Base-by-base conservation (phyloP, 75 land plant genomes). In the Pinus taeda region DNA sequence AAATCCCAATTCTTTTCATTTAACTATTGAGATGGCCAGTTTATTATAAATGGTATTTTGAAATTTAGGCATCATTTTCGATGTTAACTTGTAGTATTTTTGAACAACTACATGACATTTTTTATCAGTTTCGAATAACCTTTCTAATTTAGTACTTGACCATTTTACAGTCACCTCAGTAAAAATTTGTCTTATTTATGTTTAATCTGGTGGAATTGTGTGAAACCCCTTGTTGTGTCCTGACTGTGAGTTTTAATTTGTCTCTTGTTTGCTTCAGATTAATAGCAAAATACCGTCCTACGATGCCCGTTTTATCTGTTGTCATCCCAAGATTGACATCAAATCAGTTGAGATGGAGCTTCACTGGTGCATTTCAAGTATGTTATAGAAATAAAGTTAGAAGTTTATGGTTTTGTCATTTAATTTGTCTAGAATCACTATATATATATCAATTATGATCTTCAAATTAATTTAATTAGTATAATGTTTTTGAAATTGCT, bases 241-340 rank as follows among this genome's bases (percentile, higher is more conserved):
- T 36, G 70, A 66, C 18, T 37, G 3, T 67, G 12, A 67, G 20
- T 45, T 18, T 39, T 1, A 67, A 6, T 37, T 39, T 37, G 15
- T 67, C 7, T 67, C 20, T 67, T 66, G 36, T 67, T 71, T 26
- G 39, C 33, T 57, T 59, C 60, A 59, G 90, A 59, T 76, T 93
- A 76, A 88, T 93, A 45, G 91, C 95, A 45, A 93, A 90, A 75
- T 90, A 93, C 57, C 82, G 91, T 76, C 93, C 93, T 60, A 57
- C 82, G 14, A 83, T 93, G 88, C 93, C 93, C 37, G 91, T 93
- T 26, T 30, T 93, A 62, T 82, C 88, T 29, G 84, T 93, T 62
- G 91, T 90, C 49, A 84, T 93, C 26, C 89, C 95, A 26, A 74
- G 79, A 18, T 81, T 82, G 6, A 86, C 82, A 14, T 81, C 85